Evolutionary conservation across 2,329 filamentous ascomycete genomes (phyloP), one percentile per base, ranked within the genome.

Genomic region (Teratosphaeria epicoccoides): DNA sequence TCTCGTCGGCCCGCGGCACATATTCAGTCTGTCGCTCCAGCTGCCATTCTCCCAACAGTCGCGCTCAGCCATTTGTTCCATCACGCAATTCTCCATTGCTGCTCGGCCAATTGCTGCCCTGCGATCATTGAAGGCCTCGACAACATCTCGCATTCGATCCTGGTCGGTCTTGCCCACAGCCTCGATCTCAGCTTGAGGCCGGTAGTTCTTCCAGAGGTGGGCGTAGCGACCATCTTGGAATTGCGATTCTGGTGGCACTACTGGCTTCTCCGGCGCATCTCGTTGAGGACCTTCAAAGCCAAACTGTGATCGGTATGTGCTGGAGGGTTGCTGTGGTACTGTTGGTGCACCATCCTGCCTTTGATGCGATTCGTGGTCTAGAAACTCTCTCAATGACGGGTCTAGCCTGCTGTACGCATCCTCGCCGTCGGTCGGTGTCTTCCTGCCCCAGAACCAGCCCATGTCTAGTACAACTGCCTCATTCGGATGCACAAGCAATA

Each of bases 161-260:
- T 88, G 82, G 61, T 93, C 86, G 37, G 80, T 81, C 66, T 85
- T 85, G 20, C 77, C 76, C 55, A 81, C 81, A 47, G 79, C 76
- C 63, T 91, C 84, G 54, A 94, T 72, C 52, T 85, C 76, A 29
- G 75, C 67, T 49, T 87, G 81, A 7, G 91, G 84, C 53, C 79
- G 79, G 76, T 98, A 98, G 53, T 80, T 88, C 71, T 89, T 91
- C 93, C 93, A 98, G 26, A 98, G 76, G 67, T 97, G 80, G 51
- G 90, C 88, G 70, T 87, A 87, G 54, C 84, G 80, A 56, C 83
- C 83, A 66, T 87, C 84, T 63, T 79, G 77, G 63, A 76, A 86
- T 17, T 84, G 73, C 12, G 81, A 84, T 59, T 81, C 74, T 33
- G 66, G 58, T 0, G 74, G 75, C 1, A 75, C 72, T 28, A 64